Evolutionary conservation across 345 rosid species (phyloP), one percentile per base, ranked within the genome.

Genomic region (Citrus unshiu): DNA sequence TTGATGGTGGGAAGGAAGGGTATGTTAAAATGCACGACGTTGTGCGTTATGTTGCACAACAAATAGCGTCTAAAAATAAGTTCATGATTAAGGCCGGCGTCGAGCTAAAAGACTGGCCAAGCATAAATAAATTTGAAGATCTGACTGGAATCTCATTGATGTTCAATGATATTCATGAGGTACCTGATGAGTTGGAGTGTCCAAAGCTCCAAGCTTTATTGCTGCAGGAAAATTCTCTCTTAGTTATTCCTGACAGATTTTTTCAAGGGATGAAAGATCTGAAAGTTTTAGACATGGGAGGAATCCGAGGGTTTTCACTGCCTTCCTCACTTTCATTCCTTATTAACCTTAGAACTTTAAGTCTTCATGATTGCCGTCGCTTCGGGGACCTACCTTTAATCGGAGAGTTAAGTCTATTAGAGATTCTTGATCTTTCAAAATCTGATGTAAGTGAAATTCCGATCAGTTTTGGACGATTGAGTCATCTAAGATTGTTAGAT

Each of bases 71-170:
- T 9, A 37, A 67, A 67, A 37, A 9, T 16, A 9, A 67, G 5
- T 67, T 35, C 27, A 2, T 67, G 51, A 40, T 67, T 5, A 67
- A 37, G 2, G 27, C 70, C 22, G 70, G 70, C 9, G 35, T 43
- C 2, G 5, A 3, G 43, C 51, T 43, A 3, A 14, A 25, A 46
- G 73, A n/a, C 10, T 69, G 57, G 57, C 56, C 56, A 25, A 43
- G 18, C 30, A 12, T 4, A 21, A 16, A 69, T 18, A 40, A 19
- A 4, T 40, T 18, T 43, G n/a, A 43, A 6, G 19, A 43, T 40
- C 51, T 40, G n/a, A 69, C 58, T 22, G 58, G 51, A 13, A 18
- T 56, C 61, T 72, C 75, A 72, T 72, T 72, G 49, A 72, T 72
- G 29, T 21, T 7, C 1, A 58, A 58, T 73, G 22, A 59, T n/a